Evolutionary conservation across 768 basidiomycete genomes (phyloP).

Genomic region (Pisolithus microcarpus): DNA sequence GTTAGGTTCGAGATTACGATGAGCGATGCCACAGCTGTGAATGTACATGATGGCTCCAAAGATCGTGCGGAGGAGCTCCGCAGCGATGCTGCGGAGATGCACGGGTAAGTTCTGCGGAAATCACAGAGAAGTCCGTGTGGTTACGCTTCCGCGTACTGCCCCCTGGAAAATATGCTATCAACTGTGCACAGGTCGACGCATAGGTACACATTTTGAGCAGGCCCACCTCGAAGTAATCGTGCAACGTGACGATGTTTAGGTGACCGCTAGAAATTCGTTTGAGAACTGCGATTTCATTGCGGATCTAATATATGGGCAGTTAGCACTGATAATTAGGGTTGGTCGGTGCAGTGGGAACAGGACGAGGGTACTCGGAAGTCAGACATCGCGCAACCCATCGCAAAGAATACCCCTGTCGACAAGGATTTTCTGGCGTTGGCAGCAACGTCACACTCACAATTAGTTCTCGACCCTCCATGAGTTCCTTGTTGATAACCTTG

Average conservation of each 20-base stretch:
- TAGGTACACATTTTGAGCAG: constrained; percentile 83
- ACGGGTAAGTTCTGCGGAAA: constrained; percentile 12
- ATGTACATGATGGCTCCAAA: constrained; percentile 85
- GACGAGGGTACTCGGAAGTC: neutral
- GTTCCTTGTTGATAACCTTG: constrained; percentile 99
- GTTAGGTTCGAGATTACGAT: constrained; percentile 95
- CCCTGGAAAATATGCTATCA: constrained; percentile 95
- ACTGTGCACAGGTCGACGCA: constrained; percentile 96
- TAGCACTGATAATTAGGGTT: constrained; percentile 3
- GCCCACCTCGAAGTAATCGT: constrained; percentile 91
- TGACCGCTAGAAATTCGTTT: constrained; percentile 91
- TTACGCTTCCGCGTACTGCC: constrained; percentile 91
- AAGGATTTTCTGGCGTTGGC: neutral
- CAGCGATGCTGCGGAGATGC: constrained; percentile 65
- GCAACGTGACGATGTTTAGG: constrained; percentile 83
- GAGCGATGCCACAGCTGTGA: constrained; percentile 87
- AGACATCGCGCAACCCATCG: neutral
- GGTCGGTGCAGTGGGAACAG: neutral
- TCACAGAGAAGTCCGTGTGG: constrained; percentile 17
- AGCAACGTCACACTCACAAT: constrained; percentile 56
- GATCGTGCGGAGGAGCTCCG: constrained; percentile 80
- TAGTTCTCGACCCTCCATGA: constrained; percentile 96
- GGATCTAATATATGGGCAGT: constrained; percentile 49
- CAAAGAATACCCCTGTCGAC: neutral
- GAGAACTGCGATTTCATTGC: constrained; percentile 94